A percentile compares a stretch with the other conserved stretches of the same genome.
phyloP scores from a whole-genome alignment of 2,329 filamentous ascomycete species.

The Didymella lethalis region DNA sequence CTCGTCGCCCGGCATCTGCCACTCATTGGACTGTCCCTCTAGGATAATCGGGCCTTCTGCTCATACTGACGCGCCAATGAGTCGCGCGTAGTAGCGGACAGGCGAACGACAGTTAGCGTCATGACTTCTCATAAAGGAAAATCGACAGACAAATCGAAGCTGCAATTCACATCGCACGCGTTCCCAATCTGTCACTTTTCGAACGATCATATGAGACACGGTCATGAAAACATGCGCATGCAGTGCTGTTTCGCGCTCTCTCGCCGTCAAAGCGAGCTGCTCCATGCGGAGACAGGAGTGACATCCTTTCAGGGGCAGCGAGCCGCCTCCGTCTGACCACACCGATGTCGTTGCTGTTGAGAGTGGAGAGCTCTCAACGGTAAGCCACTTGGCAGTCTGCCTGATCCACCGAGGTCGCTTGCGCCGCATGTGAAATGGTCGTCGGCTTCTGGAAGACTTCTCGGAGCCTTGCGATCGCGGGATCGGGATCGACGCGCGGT shows the following conservation, averaged over 20 bases:
- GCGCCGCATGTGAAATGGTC: background rate
- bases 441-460: constrained; percentile 14
- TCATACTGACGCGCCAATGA: constrained; percentile 9
- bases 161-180: background rate
- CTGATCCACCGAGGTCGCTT: constrained; percentile 7
- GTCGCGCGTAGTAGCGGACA: constrained; percentile 8
- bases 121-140: background rate
- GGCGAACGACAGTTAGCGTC: constrained; percentile 6
- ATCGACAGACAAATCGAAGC: background rate
- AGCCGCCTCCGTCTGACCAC: background rate
- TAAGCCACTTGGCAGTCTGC: constrained; percentile 4
- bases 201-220: background rate
- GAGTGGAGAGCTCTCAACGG: constrained; percentile 12
- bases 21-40: constrained; percentile 5
- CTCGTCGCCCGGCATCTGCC: constrained; percentile 6
- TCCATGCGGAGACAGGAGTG: background rate
- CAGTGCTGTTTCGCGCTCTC: background rate
- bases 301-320: constrained; percentile 17
- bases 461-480: constrained; percentile 6
- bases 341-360: constrained; percentile 19
- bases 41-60: constrained; percentile 14
- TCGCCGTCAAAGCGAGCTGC: constrained; percentile 10
- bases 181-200: constrained; percentile 2
- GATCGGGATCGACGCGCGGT: background rate
- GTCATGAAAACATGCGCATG: background rate